Evolutionary conservation across 2,329 filamentous ascomycete species (phyloP), one percentile per base, ranked within the genome.

Genomic region (Spiromastix sp.): DNA sequence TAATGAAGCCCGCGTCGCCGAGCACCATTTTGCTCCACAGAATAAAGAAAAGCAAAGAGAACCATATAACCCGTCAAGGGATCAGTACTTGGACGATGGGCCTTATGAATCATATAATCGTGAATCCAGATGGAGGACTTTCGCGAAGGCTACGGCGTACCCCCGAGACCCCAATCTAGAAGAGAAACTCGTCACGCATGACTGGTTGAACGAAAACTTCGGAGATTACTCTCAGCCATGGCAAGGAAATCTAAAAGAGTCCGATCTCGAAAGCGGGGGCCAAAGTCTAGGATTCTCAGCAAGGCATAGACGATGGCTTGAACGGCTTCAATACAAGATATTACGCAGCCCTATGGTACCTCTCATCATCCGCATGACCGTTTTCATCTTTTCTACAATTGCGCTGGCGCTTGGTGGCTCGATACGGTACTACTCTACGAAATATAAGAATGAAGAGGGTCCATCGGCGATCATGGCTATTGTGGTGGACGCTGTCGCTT

Each of bases 401-500:
- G 87, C 86, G 4, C 72, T 98, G 16, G 84, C 77, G 10, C 69
- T 98, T 6, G 80, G 86, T 2, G 75, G 71, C 3, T 77, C 77
- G 16, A 86, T 96, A 32, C 84, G 78, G 55, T 64, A 77, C 47
- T 60, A 75, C 36, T 71, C 78, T 36, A 58, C 66, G 17, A 47
- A 59, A 47, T 48, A 62, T 51, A 39, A 57, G 52, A 56, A 63
- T 19, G 60, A 67, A 2, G 78, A 85, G 54, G 77, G 74, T 19
- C 76, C 81, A 25, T 93, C 91, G 34, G 82, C 85, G 5, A 74
- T 86, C 40, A 86, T 96, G 64, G 89, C 89, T 19, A 80, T 96
- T 36, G 75, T 85, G 22, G 83, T 98, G 25, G 89, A 96, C 59
- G 77, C 81, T 5, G 72, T 96, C 10, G 89, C 91, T 3, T 72